phyloP scores from a whole-genome alignment of 1,284 basidiomycete species.

The Ceratobasidium sp. region DNA sequence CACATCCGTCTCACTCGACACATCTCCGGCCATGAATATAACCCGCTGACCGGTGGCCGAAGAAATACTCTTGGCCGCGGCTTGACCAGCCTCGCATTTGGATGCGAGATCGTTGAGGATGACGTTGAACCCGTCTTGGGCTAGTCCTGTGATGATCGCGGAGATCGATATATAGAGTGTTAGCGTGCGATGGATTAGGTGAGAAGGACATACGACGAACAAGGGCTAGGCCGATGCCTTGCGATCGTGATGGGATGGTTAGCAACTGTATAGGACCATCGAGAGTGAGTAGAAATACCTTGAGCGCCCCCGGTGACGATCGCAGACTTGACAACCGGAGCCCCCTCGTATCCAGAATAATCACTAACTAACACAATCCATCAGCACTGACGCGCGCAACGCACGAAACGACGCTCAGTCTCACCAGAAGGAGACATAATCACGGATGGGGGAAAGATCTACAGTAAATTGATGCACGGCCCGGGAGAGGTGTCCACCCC shows the following conservation, averaged over 20 bases:
- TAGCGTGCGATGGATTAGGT: background rate
- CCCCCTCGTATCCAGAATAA: background rate
- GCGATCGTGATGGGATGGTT: background rate
- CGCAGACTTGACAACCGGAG: constrained; percentile 49
- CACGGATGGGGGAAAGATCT: background rate
- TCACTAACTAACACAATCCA: background rate
- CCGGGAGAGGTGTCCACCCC: too few species aligned
- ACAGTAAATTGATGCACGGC: too few species aligned
- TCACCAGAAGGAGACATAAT: constrained; percentile 32
- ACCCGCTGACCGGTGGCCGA: constrained; percentile 53
- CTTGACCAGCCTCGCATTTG: constrained; percentile 54
- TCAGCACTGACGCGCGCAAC: background rate
- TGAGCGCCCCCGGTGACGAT: constrained; percentile 58
- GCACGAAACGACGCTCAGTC: background rate
- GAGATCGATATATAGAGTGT: too few species aligned
- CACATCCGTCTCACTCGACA: constrained; percentile 59
- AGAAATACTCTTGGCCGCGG: constrained; percentile 55
- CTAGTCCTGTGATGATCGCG: constrained; percentile 53
- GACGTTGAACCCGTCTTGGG: constrained; percentile 61
- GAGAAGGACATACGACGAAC: constrained; percentile 53
- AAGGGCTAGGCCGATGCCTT: constrained; percentile 61
- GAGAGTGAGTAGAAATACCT: background rate
- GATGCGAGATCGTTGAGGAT: constrained; percentile 58
- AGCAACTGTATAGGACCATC: background rate
- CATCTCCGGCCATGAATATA: constrained; percentile 56